Base-by-base conservation (phyloP, 495 filamentous ascomycete genomes). In the Neurospora sublineolata region DNA sequence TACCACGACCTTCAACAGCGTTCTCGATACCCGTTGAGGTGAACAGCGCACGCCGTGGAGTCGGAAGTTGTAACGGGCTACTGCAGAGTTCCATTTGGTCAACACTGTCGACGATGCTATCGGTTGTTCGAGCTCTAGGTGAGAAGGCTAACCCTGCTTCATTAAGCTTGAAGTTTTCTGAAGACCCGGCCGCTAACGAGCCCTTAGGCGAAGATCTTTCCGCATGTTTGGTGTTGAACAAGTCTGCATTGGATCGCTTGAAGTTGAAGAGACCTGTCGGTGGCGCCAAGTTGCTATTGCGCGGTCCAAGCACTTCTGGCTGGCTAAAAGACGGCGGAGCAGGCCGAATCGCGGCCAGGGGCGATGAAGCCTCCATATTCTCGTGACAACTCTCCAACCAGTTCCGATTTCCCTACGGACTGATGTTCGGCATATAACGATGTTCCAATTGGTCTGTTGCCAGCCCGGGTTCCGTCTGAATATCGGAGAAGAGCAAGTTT, bases 31-130 rank as follows among this genome's bases (percentile, higher is more conserved):
- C 88, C 39, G 75, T 76, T 40, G 92, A 87, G 40, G 93, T 93
- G 85, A 99, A 99, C 77, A 99, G 89, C 77, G 94, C 93, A 72
- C 95, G 89, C 42, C 95, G 91, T 30, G 95, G 95, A 5, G 95
- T 99, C 5, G 92, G 92, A 73, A 96, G 86, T n/a, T n/a, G n/a
- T 81, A 94, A 90, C 7, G 95, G 95, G 81, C 95, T 99, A 82
- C 60, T 77, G 71, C 69, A 78, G n/a, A 30, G 68, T 70, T 70
- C 67, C 44, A 36, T 41, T 30, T 46, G 74, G 74, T 83, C 70
- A 82, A 76, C 71, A 74, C 67, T 33, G 40, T 27, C 68, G 41
- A 68, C 27, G 5, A 40, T 42, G 20, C 46, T 46, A 70, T 69
- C 40, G 40, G 11, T 18, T 11, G 46, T 73, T 60, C 76, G 71